Evolutionary conservation across 176 grass and related monocot species (phyloP), one percentile per base, ranked within the genome.

Genomic region (Juncus effusus): DNA sequence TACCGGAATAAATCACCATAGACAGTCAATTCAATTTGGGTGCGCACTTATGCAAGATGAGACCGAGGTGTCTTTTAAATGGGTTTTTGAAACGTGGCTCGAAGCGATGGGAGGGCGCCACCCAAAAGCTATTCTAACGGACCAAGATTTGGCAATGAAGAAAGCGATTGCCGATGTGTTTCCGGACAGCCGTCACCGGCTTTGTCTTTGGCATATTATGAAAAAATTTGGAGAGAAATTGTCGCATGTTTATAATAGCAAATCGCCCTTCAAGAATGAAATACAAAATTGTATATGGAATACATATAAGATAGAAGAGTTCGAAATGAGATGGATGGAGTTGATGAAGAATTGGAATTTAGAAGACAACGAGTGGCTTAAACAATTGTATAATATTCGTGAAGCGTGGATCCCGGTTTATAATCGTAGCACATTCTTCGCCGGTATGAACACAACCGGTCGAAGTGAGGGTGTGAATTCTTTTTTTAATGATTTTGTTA

Each of bases 91-190:
- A 60, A 60, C 38, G 3, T 73, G 69, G 54, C 56, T 73, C 13
- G 3, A 40, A 35, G 69, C 37, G 16, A 47, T 73, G 11, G 36
- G 40, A 42, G 56, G 14, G 13, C 54, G 56, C 4, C 10, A 13
- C 11, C 19, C 38, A 6, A 60, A 10, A 0, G 3, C 38, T 16
- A 60, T 73, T 2, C 6, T 75, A 2, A 75, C 59, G 4, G 44
- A 75, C 14, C 59, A 75, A 54, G 72, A 75, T 10, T 58, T 11
- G 37, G 8, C 16, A 1, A 75, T 75, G 72, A 75, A 40, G 4
- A 6, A 0, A 9, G 38, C 39, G 36, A 75, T 75, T 36, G 10
- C 37, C 4, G 15, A 9, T 12, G 56, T 74, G 2, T 74, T 74
- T 60, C 38, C 54, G 10, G 19, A 5, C 13, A 74, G 28, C 0